phyloP scores from a whole-genome alignment of 179 eudicot genomes.

The Beta macrorhiza region DNA sequence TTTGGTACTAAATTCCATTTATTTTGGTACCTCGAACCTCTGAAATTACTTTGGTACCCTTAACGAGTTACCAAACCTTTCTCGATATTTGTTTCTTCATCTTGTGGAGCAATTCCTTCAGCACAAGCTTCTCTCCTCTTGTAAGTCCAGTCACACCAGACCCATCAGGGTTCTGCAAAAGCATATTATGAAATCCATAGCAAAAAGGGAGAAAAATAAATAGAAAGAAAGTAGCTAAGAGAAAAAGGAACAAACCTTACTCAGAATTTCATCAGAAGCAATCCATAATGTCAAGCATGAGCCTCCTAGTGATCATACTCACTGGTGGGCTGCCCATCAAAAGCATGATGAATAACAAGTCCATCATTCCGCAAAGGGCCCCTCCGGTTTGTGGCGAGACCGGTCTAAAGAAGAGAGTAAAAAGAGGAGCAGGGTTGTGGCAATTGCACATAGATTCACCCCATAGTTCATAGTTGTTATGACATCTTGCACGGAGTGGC shows the following conservation, averaged over 20 bases:
- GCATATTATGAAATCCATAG: constrained; percentile 24
- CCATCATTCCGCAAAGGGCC: too few relatives aligned
- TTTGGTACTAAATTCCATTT: too few relatives aligned
- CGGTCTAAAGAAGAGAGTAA: too few relatives aligned
- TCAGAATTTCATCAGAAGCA: constrained; percentile 24
- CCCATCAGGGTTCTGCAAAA: constrained; percentile 77
- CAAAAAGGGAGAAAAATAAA: neutral
- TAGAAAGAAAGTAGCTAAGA: neutral
- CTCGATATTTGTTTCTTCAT: constrained; percentile 50
- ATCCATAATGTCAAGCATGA: constrained; percentile 11
- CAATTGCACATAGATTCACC: too few relatives aligned
- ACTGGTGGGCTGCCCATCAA: constrained; percentile 56
- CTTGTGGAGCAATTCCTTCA: constrained; percentile 47
- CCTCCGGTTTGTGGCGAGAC: too few relatives aligned
- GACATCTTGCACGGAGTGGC: too few relatives aligned
- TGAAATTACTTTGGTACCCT: too few relatives aligned
- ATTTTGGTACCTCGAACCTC: too few relatives aligned
- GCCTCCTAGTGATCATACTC: constrained; percentile 86
- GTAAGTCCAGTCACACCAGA: constrained; percentile 60
- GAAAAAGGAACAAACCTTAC: constrained; percentile 26
- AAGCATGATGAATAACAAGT: constrained; percentile 45
- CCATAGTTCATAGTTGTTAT: too few relatives aligned
- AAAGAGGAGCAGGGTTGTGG: too few relatives aligned
- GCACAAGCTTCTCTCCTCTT: constrained; percentile 60
- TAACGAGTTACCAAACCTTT: too few relatives aligned